Evolutionary conservation across 2,329 filamentous ascomycete species (phyloP).

Genomic region (Zasmidium cellare): DNA sequence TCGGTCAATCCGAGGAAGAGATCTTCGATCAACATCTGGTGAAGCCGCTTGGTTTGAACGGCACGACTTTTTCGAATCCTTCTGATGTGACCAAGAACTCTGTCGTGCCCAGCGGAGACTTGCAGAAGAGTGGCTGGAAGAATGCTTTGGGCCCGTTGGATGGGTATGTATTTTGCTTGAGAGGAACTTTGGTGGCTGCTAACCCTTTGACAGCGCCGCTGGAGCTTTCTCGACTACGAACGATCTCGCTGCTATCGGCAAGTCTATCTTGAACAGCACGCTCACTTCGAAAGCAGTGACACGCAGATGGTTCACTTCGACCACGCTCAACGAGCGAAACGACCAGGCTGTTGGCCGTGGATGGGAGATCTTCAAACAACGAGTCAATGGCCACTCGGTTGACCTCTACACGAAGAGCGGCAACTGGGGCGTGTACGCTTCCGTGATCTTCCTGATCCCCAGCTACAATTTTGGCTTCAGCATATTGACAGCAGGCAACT

Average conservation of each 20-base stretch:
- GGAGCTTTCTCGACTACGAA: slow-evolving; percentile 21
- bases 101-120: slow-evolving; percentile 16
- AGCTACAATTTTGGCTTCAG: slow-evolving; percentile 49
- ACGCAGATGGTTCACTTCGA: slow-evolving; percentile 47
- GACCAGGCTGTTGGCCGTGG: slow-evolving; percentile 46
- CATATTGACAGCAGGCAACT: slow-evolving; percentile 37
- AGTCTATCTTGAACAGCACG: slow-evolving; percentile 45
- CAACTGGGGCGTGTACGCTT: slow-evolving; percentile 34
- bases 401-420: slow-evolving; percentile 53
- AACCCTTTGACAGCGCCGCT: slow-evolving; percentile 6
- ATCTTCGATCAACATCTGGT: slow-evolving; percentile 15
- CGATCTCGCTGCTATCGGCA: slow-evolving; percentile 32
- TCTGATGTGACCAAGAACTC: slow-evolving; percentile 5
- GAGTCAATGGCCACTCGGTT: slow-evolving; percentile 42
- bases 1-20: not conserved
- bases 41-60: slow-evolving; percentile 14
- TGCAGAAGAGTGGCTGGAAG: slow-evolving; percentile 16
- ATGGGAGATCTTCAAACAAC: slow-evolving; percentile 50
- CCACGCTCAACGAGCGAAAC: slow-evolving; percentile 39
- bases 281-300: slow-evolving; percentile 44
- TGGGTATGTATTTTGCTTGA: slow-evolving; percentile 44
- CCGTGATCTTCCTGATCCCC: slow-evolving; percentile 42
- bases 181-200: slow-evolving; percentile 41
- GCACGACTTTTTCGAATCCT: slow-evolving; percentile 15
- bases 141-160: slow-evolving; percentile 36